Evolutionary conservation across 2,329 filamentous ascomycete genomes (phyloP), one percentile per base, ranked within the genome.

Genomic region (Pseudocercospora musae): DNA sequence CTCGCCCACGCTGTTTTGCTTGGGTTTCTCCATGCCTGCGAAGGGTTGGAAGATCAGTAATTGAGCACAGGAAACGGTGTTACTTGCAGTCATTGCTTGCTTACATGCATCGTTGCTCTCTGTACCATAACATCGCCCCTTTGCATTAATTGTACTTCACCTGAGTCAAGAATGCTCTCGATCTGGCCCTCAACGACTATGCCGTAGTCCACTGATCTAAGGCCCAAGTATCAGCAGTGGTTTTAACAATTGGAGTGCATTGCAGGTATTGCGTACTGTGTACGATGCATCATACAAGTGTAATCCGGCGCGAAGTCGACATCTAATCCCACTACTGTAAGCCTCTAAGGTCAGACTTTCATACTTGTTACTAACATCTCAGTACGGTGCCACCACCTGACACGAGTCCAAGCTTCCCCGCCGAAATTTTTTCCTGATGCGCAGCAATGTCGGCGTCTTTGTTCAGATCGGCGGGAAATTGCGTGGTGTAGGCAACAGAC

Each of bases 401-500:
- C 11, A 80, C 78, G 2, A 86, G 76, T 1, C 83, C 83, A 0
- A 84, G 81, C 1, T 80, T 76, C 21, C 73, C 71, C 13, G 65
- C 66, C 3, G 69, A 66, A 44, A 84, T 74, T 64, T 79, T 80
- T 40, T 69, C 65, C 29, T 77, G 71, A 71, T 85, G 84, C 8
- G 76, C 73, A 8, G 71, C 66, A 21, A 85, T 74, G 69, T 86
- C 83, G 59, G 75, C 69, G 62, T 82, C 77, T 23, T 73, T 67
- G 67, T 78, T 76, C 59, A 86, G 74, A 54, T 80, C 70, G 29
- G 80, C 77, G 0, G 83, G 82, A 57, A 80, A 81, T 57, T 77
- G 76, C 11, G 84, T 82, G 3, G 81, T 81, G 74, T 83, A 85
- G 62, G 77, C 78, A 27, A 84, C 79, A 18, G 75, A 75, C 71